phyloP scores from a whole-genome alignment of 2,329 filamentous ascomycete species.

The Cladosporium sp. region DNA sequence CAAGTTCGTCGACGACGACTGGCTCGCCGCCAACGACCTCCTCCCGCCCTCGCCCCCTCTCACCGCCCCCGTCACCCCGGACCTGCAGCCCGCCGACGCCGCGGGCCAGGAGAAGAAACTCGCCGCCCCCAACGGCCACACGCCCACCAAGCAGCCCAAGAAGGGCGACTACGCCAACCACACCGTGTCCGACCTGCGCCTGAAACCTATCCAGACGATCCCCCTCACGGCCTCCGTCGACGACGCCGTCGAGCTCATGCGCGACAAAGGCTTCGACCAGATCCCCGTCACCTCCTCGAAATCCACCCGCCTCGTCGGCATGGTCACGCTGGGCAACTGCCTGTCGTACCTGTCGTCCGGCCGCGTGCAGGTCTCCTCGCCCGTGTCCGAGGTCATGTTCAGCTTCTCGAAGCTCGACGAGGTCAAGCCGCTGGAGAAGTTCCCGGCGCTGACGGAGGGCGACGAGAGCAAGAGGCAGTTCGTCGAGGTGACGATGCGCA shows the following conservation, averaged over 20 bases:
- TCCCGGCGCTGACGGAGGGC: slow-evolving; percentile 44
- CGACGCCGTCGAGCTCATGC: slow-evolving; percentile 94
- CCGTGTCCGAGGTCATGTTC: slow-evolving; percentile 90
- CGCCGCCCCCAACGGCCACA: slow-evolving; percentile 9
- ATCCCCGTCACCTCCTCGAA: slow-evolving; percentile 75
- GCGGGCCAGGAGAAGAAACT: slow-evolving; percentile 21
- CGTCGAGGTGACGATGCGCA: slow-evolving; percentile 90
- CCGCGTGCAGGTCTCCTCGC: slow-evolving; percentile 65
- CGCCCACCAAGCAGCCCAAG: slow-evolving; percentile 8
- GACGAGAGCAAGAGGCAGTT: slow-evolving; percentile 56
- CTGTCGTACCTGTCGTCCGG: slow-evolving; percentile 83
- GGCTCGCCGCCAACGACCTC: slow-evolving; percentile 94
- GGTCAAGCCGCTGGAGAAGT: slow-evolving; percentile 79
- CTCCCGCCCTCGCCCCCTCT: slow-evolving; percentile 56
- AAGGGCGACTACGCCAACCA: slow-evolving; percentile 69
- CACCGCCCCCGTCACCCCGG: slow-evolving; percentile 32
- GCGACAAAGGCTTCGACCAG: slow-evolving; percentile 96
- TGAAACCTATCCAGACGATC: slow-evolving; percentile 91
- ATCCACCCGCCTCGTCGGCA: slow-evolving; percentile 67
- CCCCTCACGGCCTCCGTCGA: slow-evolving; percentile 64
- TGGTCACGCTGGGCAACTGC: slow-evolving; percentile 91
- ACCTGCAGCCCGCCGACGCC: slow-evolving; percentile 25
- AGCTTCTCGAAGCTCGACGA: slow-evolving; percentile 84
- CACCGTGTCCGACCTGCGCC: slow-evolving; percentile 72
- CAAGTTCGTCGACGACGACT: slow-evolving; percentile 98